A percentile compares a stretch with the other conserved stretches of the same genome.
phyloP scores from a whole-genome alignment of 345 rosid species.

The Syzygium aqueum region DNA sequence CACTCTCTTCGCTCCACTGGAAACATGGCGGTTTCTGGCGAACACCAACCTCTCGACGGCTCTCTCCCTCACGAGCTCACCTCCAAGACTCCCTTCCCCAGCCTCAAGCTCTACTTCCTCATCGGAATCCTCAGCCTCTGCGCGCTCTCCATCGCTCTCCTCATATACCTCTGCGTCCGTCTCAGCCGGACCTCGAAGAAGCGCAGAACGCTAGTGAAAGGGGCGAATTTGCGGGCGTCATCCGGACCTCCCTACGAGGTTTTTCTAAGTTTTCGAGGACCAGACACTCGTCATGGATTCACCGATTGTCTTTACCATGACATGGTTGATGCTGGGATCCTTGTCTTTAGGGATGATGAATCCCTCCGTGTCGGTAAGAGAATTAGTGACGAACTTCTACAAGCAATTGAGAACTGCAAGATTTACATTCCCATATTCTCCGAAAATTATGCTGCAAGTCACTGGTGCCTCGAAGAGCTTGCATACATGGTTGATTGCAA shows the following conservation, averaged over 20 bases:
- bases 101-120: conserved; percentile 45
- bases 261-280: conserved; percentile 19
- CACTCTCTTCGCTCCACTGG: background rate
- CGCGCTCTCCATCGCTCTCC: conserved; percentile 20
- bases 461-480: background rate
- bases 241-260: background rate
- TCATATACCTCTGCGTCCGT: conserved; percentile 29
- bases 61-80: background rate
- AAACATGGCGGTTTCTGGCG: background rate
- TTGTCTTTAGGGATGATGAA: background rate
- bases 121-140: conserved; percentile 32
- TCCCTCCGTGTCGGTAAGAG: background rate
- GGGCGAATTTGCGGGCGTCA: background rate
- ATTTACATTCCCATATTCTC: background rate
- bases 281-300: background rate
- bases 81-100: conserved; percentile 32
- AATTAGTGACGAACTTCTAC: background rate
- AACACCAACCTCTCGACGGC: background rate
- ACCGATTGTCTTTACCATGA: background rate
- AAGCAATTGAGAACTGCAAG: background rate
- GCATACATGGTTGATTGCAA: background rate
- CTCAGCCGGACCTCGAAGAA: conserved; percentile 30
- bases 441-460: background rate
- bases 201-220: conserved; percentile 37
- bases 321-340: background rate